Evolutionary conservation across 495 filamentous ascomycete species (phyloP), one percentile per base, ranked within the genome.

Genomic region (Aspergillus haitiensis): DNA sequence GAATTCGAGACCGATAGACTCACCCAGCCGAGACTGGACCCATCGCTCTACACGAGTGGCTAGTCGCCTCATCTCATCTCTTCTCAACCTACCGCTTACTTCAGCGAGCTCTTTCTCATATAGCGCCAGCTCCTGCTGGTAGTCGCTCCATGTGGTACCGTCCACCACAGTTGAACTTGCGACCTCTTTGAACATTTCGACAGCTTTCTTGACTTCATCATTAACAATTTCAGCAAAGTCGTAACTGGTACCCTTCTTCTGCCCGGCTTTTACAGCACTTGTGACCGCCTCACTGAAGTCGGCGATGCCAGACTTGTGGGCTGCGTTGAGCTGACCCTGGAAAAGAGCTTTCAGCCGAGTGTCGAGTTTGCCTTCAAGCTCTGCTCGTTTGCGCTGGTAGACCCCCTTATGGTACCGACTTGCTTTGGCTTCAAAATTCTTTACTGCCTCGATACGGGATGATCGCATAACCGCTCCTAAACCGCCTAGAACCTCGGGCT

Each of bases 321-420:
- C 87, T 10, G 92, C 92, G 52, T 82, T 82, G 27, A 98, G 80
- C 69, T 98, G 94, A 16, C 88, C 88, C 48, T 89, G 86, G 73
- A 96, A 96, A 8, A 98, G 81, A 3, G 86, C 80, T 74, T 96
- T 97, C 33, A 98, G 81, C 16, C 94, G 84, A 16, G 82, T 78
- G 67, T 98, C 94, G 56, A 97, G 82, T 70, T 95, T 96, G 63
- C 77, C 78, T 66, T 93, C 90, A 37, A 98, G 81, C 71, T 98
- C 94, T 12, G 83, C 79, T 58, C 84, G 84, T 75, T 98, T 98
- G 13, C 87, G 81, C 52, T 84, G 80, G 71, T 93, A 98, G 18
- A 98, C 94, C 45, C 87, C 92, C 71, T 97, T 97, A 79, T 97
- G 93, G 68, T 98, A 98, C 36, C 94, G 81, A 70, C 92, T 92